A percentile compares a stretch with the other conserved stretches of the same genome.
These are phyloP conservation scores for Fagopyrum homotropicum DNA, from an alignment of 148 eudicot species.

Conservation along the genomic window DNA sequence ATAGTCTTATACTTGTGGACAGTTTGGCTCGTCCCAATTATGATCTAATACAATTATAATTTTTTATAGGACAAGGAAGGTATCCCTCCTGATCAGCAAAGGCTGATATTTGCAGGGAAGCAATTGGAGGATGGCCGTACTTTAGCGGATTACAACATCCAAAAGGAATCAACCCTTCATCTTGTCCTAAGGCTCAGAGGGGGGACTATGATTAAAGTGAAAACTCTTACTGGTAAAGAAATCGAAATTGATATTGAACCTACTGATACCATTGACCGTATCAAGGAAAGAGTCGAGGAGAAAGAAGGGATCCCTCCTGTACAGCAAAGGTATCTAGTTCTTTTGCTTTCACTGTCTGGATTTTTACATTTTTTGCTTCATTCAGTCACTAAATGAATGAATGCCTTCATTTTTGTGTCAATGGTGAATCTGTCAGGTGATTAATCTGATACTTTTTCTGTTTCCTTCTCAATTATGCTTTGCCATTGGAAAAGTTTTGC, in stretches of 20 bases:
- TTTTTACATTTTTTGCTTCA: not conserved
- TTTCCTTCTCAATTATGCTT: too few species aligned
- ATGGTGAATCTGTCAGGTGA: too few species aligned
- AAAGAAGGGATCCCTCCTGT: conserved; percentile 65
- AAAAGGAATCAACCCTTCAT: conserved; percentile 33
- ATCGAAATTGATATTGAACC: conserved; percentile 60
- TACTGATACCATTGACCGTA: conserved; percentile 52
- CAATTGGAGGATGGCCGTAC: conserved; percentile 39
- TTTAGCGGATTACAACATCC: conserved; percentile 24
- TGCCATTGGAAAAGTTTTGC: too few species aligned
- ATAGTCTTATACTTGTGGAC: too few species aligned
- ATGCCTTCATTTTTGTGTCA: not conserved
- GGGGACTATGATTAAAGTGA: conserved; percentile 56
- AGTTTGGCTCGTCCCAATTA: too few species aligned
- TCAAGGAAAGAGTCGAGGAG: conserved; percentile 57
- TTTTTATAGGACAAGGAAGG: conserved; percentile 20
- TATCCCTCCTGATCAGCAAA: conserved; percentile 21
- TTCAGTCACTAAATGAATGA: too few species aligned
- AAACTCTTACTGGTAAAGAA: conserved; percentile 57
- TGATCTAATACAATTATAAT: too few species aligned
- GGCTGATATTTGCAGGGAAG: conserved; percentile 22
- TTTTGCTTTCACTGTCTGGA: not conserved
- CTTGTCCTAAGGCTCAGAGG: conserved; percentile 40
- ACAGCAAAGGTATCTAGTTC: conserved; percentile 31
- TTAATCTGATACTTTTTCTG: too few species aligned